Base-by-base conservation (phyloP, 2,329 filamentous ascomycete species). In the Aspergillus terreus region DNA sequence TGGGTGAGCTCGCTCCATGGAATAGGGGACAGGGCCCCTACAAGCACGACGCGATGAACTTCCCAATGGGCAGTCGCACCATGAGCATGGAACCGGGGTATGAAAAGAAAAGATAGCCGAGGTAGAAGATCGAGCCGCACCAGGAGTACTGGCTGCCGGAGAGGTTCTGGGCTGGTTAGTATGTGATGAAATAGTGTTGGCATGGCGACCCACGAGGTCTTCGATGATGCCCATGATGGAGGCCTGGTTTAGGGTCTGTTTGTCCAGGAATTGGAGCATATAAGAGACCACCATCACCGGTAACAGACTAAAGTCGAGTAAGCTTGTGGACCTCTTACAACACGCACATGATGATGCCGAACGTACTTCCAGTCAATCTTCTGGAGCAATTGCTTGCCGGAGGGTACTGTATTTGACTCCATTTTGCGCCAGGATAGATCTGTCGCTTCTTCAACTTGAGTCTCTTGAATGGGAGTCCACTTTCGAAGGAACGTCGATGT, bases 231-330 rank as follows among this genome's bases (percentile, higher is more conserved):
- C 52, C 38, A 56, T 42, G 17, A 52, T 42, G 1, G 46, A 36
- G 3, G 49, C 15, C 11, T 56, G 38, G 21, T 33, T 45, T 6
- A 54, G 21, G 3, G 49, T 43, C 19, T 49, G 47, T 27, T 58
- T 58, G 43, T 58, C 56, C 6, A 58, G 51, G 35, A 49, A 58
- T 10, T 50, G 47, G 19, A 58, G 42, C 49, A 58, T 53, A 15
- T 56, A 58, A 4, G 50, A 47, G 21, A 49, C 10, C 2, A 53
- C n/a, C 53, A 57, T 53, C 6, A 54, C 17, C 1, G 54, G 54
- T 19, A 56, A 44, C 3, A 52, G 38, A n/a, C n/a, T n/a, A n/a
- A n/a, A n/a, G n/a, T n/a, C n/a, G n/a, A n/a, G n/a, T n/a, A n/a
- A n/a, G n/a, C n/a, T n/a, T n/a, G n/a, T n/a, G n/a, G n/a, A n/a